phyloP scores from a whole-genome alignment of 129 eudicot species.

The Heracleum sosnowskyi region DNA sequence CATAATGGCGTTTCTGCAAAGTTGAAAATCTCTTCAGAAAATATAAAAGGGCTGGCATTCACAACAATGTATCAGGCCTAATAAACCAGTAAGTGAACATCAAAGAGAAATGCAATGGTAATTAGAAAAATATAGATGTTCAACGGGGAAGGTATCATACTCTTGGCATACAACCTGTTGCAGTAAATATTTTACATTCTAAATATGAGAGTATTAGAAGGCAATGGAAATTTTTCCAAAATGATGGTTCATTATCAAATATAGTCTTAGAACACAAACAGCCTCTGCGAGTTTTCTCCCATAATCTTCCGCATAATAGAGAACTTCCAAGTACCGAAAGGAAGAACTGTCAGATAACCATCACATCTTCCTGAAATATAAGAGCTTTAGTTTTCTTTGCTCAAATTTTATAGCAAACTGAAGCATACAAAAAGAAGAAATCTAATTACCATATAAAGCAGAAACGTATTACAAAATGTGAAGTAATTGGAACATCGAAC shows the following conservation, averaged over 20 bases:
- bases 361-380: conserved; percentile 1
- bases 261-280: not conserved
- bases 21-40: not conserved
- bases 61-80: not conserved
- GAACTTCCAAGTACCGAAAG: not conserved
- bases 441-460: not conserved
- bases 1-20: not conserved
- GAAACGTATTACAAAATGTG: not conserved
- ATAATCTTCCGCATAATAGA: not conserved
- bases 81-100: not conserved
- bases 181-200: conserved; percentile 3
- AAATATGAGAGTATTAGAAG: not conserved
- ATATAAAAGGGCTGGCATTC: not conserved
- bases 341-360: conserved; percentile 3
- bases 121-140: not conserved
- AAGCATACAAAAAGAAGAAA: not conserved
- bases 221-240: not conserved
- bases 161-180: conserved; percentile 5
- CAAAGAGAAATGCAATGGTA: not conserved
- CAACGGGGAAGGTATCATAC: not conserved
- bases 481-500: not conserved
- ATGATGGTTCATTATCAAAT: not conserved
- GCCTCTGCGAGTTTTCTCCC: not conserved
- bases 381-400: not conserved
- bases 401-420: not conserved